Base-by-base conservation (phyloP, 768 basidiomycete species). In the Hydnomerulius pinastri region DNA sequence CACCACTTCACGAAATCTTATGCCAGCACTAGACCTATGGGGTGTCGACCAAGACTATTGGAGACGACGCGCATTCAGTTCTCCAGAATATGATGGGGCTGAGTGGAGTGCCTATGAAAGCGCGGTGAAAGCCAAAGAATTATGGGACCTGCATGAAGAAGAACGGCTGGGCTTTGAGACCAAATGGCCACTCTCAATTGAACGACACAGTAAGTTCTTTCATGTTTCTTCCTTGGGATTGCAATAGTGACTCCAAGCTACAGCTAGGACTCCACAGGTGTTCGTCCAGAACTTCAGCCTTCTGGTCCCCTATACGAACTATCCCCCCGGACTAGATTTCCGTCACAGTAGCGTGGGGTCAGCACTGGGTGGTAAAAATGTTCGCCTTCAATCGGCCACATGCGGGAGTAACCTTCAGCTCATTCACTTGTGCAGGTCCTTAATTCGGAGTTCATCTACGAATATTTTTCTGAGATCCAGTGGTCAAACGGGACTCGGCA, bases 261-360 rank as follows among this genome's bases (percentile, higher is more conserved):
- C 24, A 12, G 15, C 15, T 18, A 33, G 35, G 18, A 30, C 10
- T 33, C 4, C 12, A 30, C 42, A 23, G 13, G 42, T 50, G 10
- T 24, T 49, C 25, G 18, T 51, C 6, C 54, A 51, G 41, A 45
- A 48, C 6, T 61, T 63, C 43, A 20, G 35, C 12, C 18, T 64
- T 17, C 48, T 61, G 2, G 52, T 64, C 23, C 62, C 56, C 3
- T 55, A 54, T 21, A 63, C 62, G 9, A 64, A 60, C 32, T 54
- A 58, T 15, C 62, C 62, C 17, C 56, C 51, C 2, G 48, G 42
- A 2, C 17, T 54, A 27, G 50, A 64, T 10, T 12, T n/a, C n/a
- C n/a, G n/a, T n/a, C n/a, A n/a, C n/a, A n/a, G n/a, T n/a, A n/a
- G n/a, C n/a, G n/a, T n/a, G n/a, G n/a, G n/a, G n/a, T n/a, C n/a